Percentiles rank a stretch among this genome's conserved stretches.
phyloP scores from a whole-genome alignment of 257 asterid genomes.

The Penstemon newberryi region DNA sequence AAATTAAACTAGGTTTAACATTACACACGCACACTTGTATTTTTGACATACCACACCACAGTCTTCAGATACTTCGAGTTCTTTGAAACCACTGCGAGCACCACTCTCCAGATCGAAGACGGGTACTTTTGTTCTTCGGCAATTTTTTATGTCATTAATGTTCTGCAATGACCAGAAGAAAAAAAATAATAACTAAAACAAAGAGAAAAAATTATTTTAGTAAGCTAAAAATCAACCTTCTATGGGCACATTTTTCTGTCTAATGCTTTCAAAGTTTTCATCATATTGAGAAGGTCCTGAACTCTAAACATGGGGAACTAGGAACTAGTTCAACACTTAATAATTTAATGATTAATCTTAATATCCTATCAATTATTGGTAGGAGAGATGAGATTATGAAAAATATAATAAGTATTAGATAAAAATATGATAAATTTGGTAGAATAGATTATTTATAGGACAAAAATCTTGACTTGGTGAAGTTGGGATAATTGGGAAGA shows the following conservation, averaged over 20 bases:
- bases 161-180: slow-evolving; percentile 51
- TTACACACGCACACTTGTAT: background rate
- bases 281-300: no score
- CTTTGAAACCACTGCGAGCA: slow-evolving; percentile 88
- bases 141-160: slow-evolving; percentile 74
- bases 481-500: no score
- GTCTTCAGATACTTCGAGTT: slow-evolving; percentile 93
- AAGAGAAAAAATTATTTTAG: slow-evolving; percentile 6
- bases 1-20: slow-evolving; percentile 16
- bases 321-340: background rate
- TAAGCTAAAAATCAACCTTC: slow-evolving; percentile 9
- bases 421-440: no score
- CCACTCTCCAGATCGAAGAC: slow-evolving; percentile 87
- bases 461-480: no score
- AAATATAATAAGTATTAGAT: no score
- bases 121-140: slow-evolving; percentile 81
- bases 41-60: slow-evolving; percentile 84
- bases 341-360: background rate
- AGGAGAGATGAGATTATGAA: no score
- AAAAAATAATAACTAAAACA: background rate
- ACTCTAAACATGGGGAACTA: no score
- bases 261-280: background rate
- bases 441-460: no score
- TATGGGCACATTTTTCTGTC: background rate
- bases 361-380: background rate